Percentiles rank a stretch among this genome's conserved stretches.
These are phyloP conservation scores for Agaricales sp. DNA, from an alignment of 1,284 basidiomycete genomes.

Conservation along the genomic window DNA sequence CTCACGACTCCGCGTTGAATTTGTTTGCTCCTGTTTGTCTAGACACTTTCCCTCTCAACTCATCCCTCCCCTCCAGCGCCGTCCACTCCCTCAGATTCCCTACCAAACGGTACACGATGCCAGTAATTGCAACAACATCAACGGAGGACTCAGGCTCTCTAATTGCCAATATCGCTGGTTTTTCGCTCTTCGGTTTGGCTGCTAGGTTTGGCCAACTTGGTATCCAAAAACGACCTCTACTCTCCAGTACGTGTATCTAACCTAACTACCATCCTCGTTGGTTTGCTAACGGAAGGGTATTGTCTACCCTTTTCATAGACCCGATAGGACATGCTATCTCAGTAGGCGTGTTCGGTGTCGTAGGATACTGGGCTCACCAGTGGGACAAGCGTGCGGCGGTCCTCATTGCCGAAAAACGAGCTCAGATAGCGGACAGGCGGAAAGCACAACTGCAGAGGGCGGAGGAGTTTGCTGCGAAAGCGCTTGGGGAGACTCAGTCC, in stretches of 20 bases:
- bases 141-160: constrained; percentile 46
- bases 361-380: constrained; percentile 57
- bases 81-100: no score
- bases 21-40: no score
- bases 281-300: constrained; percentile 1
- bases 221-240: constrained; percentile 60
- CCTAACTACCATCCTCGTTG: neutral
- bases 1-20: no score
- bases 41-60: no score
- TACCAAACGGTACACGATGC: no score
- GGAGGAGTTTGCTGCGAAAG: constrained; percentile 17
- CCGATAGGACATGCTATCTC: constrained; percentile 51
- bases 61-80: neutral
- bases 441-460: constrained; percentile 23
- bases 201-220: constrained; percentile 74
- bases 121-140: neutral
- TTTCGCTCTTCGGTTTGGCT: constrained; percentile 69
- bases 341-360: constrained; percentile 58
- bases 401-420: constrained; percentile 50
- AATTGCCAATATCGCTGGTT: constrained; percentile 65
- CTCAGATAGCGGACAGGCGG: constrained; percentile 41
- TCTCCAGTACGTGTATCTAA: constrained; percentile 45
- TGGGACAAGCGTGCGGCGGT: constrained; percentile 53
- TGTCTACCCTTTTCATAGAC: constrained; percentile 28
- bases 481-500: no score